These are phyloP conservation scores for Teratosphaeria viscida DNA, from an alignment of 2,329 filamentous ascomycete species.

Conservation along the genomic window DNA sequence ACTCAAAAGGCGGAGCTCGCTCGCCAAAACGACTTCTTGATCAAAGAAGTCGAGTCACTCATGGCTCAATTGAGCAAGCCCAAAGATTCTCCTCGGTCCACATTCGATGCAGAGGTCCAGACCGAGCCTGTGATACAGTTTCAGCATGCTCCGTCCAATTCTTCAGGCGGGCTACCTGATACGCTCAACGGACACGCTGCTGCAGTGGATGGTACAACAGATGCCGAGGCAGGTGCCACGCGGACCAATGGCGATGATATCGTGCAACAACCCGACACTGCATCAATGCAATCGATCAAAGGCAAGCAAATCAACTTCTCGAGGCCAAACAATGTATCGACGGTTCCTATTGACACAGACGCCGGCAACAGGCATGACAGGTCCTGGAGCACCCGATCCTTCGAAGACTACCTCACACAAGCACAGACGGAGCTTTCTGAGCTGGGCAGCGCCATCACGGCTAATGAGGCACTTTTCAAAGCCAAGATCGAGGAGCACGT, in stretches of 20 bases:
- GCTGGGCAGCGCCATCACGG: slow-evolving; percentile 25
- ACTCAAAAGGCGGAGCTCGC: slow-evolving; percentile 19
- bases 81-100: background rate
- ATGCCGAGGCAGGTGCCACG: background rate
- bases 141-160: background rate
- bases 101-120: slow-evolving; percentile 14
- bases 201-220: background rate
- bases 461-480: slow-evolving; percentile 26
- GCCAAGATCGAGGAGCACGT: slow-evolving; percentile 28
- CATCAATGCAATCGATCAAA: slow-evolving; percentile 1
- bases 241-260: background rate
- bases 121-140: slow-evolving; percentile 5
- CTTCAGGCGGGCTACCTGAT: background rate
- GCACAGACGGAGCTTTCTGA: slow-evolving; percentile 24
- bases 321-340: background rate
- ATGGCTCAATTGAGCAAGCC: slow-evolving; percentile 10
- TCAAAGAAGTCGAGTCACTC: slow-evolving; percentile 19
- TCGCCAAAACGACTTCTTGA: slow-evolving; percentile 19
- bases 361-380: background rate
- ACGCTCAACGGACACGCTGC: background rate
- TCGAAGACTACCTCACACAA: slow-evolving; percentile 27
- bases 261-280: slow-evolving; percentile 1
- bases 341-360: background rate
- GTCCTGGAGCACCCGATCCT: slow-evolving; percentile 16
- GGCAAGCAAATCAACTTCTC: background rate